phyloP scores from a whole-genome alignment of 116 monocot genomes.

The Iris pallida region DNA sequence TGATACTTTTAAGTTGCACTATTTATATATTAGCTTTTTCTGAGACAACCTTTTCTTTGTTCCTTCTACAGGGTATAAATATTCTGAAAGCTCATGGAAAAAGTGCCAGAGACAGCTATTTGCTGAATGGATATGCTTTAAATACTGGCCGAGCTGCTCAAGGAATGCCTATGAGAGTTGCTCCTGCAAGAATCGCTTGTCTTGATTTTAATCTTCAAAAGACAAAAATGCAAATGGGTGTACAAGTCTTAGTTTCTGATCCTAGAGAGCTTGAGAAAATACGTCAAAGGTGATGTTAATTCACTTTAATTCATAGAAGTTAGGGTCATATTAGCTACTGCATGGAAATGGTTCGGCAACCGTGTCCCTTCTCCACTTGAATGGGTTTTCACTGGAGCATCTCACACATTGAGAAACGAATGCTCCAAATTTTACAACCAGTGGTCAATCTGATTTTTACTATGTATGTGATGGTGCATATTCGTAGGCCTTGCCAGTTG shows the following conservation, averaged over 20 bases:
- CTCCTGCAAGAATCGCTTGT: conserved; percentile 95
- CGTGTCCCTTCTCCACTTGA: too few relatives aligned
- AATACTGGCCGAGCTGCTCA: conserved; percentile 96
- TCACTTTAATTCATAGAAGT: too few relatives aligned
- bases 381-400: too few relatives aligned
- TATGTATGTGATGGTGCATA: too few relatives aligned
- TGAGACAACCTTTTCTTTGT: not conserved
- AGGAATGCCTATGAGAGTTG: conserved; percentile 94
- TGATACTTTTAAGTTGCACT: too few relatives aligned
- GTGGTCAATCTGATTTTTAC: too few relatives aligned
- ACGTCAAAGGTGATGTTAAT: conserved; percentile 58
- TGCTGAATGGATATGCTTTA: conserved; percentile 94
- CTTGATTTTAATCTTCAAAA: conserved; percentile 98
- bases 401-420: too few relatives aligned
- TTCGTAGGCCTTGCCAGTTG: too few relatives aligned
- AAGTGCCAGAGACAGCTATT: conserved; percentile 88
- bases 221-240: conserved; percentile 99
- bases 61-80: conserved; percentile 63
- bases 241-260: conserved; percentile 87
- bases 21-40: not conserved
- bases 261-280: conserved; percentile 98
- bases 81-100: conserved; percentile 98
- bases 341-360: too few relatives aligned
- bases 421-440: too few relatives aligned
- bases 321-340: too few relatives aligned